Base-by-base conservation (phyloP, 2,329 filamentous ascomycete genomes). In the Aspergillus alliaceus region DNA sequence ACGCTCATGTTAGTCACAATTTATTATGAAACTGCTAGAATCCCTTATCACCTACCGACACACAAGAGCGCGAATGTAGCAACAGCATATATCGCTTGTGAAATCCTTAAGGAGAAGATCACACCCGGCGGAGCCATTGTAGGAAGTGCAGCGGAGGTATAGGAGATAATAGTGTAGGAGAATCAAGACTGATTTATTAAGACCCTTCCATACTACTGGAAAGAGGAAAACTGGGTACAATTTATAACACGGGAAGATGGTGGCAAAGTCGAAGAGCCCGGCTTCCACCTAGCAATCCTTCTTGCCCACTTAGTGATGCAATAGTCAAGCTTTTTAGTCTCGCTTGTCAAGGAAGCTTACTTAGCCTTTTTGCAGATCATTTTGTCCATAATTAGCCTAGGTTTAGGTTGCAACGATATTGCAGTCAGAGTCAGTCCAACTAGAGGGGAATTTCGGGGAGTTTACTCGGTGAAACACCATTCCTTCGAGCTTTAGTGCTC, bases 21-120 rank as follows among this genome's bases (percentile, higher is more conserved):
- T 0, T 0, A 15, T 8, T 0, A 11, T 27, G 22, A n/a, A 8
- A 27, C 12, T 8, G 0, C 24, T 9, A 8, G 22, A 7, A 14
- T n/a, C 7, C 1, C 4, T 11, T 6, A 4, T 44, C 2, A 9
- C 22, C 4, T 44, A 27, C 40, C 40, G 22, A 14, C 22, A 11
- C 40, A 44, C 8, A 27, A n/a, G 40, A 44, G 40, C 15, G 22
- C 22, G 24, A 44, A 44, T 15, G 40, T 44, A 25, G 40, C 40
- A 2, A 27, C 24, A 25, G 40, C 14, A 7, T 18, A 44, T 24
- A 44, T 27, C 1, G 22, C 22, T 25, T 44, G 40, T 3, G 40
- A 44, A 5, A 44, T 15, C 24, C 40, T 25, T 22, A 44, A 44
- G 6, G 22, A 44, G 40, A 44, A 27, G 40, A 44, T 25, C 8